Base-by-base conservation (phyloP, 2,329 filamentous ascomycete species). In the Penicillium occitanis region DNA sequence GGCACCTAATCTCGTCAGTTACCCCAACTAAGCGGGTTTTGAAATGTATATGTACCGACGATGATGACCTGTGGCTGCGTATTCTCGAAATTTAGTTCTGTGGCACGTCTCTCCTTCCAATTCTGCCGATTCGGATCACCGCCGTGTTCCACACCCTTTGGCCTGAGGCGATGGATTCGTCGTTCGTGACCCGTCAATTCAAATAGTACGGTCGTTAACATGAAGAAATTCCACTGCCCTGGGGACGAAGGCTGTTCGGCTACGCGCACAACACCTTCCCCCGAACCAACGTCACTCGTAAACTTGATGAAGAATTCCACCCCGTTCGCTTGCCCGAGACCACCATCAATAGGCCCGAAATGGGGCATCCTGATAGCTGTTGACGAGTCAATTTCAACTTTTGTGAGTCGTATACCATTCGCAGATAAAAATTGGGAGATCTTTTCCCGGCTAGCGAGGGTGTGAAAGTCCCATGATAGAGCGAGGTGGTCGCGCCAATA, bases 401-500 rank as follows among this genome's bases (percentile, higher is more conserved):
- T 78, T 10, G 75, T 77, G 0, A 87, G 69, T 0, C 80, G 76
- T 3, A 80, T 77, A 1, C 78, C 79, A 40, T 81, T 74, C 0
- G 69, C 70, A 2, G n/a, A 17, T 25, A 78, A 74, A 63, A 74
- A 74, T 51, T 66, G 65, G 14, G 53, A 48, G 53, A 86, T 82
- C 35, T 77, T 78, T 60, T 80, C 69, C 57, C 74, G 72, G 13
- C 82, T 81, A 68, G 83, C 81, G n/a, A 85, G 70, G 0, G 86
- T 88, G 42, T 80, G 84, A 28, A 87, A 79, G 40, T 85, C 81
- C 82, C 85, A 87, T 0, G 84, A 82, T 10, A 88, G 71, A 6
- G 78, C 82, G 3, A 88, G 79, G 63, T 88, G 83, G 70, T 89
- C 87, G 44, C 86, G 79, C 85, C 85, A 88, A 71, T 84, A 87